Conservation (phyloP, 768 basidiomycete genomes). For the Postia placenta region DNA sequence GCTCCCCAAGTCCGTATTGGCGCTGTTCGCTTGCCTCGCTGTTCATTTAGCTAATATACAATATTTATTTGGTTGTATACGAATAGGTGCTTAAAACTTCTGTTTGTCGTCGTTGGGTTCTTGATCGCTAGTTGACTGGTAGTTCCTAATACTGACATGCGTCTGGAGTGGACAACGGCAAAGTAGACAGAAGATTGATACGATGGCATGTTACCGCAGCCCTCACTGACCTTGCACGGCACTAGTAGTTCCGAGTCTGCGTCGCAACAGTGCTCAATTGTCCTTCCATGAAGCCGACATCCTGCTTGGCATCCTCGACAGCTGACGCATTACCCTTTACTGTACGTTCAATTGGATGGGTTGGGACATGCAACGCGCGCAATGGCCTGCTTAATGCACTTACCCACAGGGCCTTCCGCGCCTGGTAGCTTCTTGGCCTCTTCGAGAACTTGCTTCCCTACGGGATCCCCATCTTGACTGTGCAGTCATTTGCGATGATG, state of each 20-base stretch:
- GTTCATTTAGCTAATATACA: background rate
- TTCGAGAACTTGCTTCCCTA: background rate
- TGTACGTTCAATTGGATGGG: too few species aligned
- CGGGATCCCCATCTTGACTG: conserved; percentile 1
- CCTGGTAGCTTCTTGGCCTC: conserved; percentile 3
- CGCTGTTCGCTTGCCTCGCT: background rate
- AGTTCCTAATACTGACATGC: background rate
- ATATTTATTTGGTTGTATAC: background rate
- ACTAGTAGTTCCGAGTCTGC: conserved; percentile 2
- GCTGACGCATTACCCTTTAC: background rate
- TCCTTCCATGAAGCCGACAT: conserved; percentile 3
- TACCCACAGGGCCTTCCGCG: background rate
- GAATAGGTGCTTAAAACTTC: background rate
- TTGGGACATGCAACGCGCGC: too few species aligned
- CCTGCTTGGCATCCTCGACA: conserved; percentile 2
- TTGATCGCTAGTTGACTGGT: background rate
- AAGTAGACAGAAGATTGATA: background rate
- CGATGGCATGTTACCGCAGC: background rate
- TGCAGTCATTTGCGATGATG: conserved; percentile 5
- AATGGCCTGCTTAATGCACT: too few species aligned
- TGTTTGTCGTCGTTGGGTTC: background rate
- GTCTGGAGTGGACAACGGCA: background rate
- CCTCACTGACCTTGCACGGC: background rate
- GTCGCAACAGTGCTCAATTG: background rate
- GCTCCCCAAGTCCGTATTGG: background rate